Conservation (phyloP, 805 yeast genomes). For the Yamadazyma insecticola region DNA sequence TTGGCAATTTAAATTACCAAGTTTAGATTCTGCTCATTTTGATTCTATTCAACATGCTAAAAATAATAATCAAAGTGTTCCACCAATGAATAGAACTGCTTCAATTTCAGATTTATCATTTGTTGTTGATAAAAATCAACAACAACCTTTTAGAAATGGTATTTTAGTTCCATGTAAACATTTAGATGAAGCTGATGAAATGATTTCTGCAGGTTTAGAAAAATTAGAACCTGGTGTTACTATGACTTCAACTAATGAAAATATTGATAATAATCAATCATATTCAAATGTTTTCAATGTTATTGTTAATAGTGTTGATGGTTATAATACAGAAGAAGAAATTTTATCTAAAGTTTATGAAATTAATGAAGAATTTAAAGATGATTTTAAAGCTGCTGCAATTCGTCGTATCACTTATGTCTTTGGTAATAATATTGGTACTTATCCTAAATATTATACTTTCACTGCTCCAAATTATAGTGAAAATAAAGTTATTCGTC, state of each 20-base stretch:
- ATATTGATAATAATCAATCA: conserved; percentile 26
- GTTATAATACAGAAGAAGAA: conserved; percentile 66
- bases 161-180: conserved; percentile 74
- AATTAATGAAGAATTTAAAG: conserved; percentile 61
- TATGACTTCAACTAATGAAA: conserved; percentile 18
- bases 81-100: conserved; percentile 71
- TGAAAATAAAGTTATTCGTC: conserved; percentile 94
- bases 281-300: conserved; percentile 81
- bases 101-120: conserved; percentile 91
- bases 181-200: conserved; percentile 86
- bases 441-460: conserved; percentile 93
- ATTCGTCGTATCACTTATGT: conserved; percentile 93
- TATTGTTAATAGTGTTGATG: conserved; percentile 68
- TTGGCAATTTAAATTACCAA: conserved; percentile 86
- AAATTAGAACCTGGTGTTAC: conserved; percentile 45
- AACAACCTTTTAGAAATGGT: conserved; percentile 78
- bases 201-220: conserved; percentile 70
- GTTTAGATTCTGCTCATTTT: conserved; percentile 65
- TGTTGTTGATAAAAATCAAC: conserved; percentile 64
- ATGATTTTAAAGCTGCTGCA: conserved; percentile 64
- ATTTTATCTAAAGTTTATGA: conserved; percentile 59
- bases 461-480: conserved; percentile 81
- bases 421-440: conserved; percentile 75
- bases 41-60: conserved; percentile 56
- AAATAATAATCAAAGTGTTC: conserved; percentile 32